A percentile compares a stretch with the other conserved stretches of the same genome.
Conservation (phyloP, 2,329 filamentous ascomycete species). For the Chaetomium strumarium region DNA sequence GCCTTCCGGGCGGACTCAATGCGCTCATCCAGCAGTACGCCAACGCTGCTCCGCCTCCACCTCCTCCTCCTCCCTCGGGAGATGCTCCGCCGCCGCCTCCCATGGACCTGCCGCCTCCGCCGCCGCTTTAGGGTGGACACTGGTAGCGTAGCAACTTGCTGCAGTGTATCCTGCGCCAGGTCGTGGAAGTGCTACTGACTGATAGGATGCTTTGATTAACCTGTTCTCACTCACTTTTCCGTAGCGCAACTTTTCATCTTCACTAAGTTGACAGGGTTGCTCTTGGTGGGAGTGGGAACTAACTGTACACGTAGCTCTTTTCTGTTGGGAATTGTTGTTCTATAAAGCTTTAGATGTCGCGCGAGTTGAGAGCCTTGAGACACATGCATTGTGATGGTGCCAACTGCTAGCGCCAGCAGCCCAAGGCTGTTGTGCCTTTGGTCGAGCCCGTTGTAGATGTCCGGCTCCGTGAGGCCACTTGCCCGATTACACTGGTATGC, state of each 20-base stretch:
- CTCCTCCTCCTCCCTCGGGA: constrained; percentile 27
- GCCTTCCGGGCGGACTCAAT: constrained; percentile 51
- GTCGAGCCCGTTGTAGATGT: not conserved
- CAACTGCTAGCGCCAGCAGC: no score
- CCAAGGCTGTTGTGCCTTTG: no score
- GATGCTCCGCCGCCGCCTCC: constrained; percentile 34
- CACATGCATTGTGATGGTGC: no score
- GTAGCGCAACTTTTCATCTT: constrained; percentile 1
- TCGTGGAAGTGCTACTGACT: constrained; percentile 23
- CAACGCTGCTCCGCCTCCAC: constrained; percentile 28
- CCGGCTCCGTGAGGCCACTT: not conserved
- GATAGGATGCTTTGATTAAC: constrained; percentile 20
- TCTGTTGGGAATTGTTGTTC: no score
- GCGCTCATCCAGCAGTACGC: constrained; percentile 60
- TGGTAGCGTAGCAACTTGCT: constrained; percentile 25
- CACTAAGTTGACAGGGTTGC: not conserved
- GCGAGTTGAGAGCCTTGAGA: no score
- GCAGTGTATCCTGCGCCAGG: constrained; percentile 4
- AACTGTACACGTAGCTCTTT: not conserved
- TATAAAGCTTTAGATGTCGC: no score
- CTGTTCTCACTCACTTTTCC: constrained; percentile 10
- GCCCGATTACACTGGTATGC: not conserved
- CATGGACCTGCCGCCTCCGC: constrained; percentile 33
- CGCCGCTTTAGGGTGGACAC: constrained; percentile 26
- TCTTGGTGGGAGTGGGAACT: not conserved